Evolutionary conservation across 495 filamentous ascomycete genomes (phyloP).

Genomic region (Aspergillus nanangensis): DNA sequence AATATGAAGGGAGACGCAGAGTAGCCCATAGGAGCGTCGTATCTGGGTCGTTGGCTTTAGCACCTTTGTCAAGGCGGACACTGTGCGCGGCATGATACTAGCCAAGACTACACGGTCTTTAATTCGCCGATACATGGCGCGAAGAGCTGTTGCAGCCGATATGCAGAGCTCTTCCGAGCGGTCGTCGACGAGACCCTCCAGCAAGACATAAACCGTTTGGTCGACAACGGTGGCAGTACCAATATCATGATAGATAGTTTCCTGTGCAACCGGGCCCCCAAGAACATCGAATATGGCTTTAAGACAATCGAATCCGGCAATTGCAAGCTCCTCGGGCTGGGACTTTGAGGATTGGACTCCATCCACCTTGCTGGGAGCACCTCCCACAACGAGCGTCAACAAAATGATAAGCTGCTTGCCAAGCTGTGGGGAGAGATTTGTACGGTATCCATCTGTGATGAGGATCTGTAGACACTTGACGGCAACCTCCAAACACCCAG

Average conservation of each 20-base stretch:
- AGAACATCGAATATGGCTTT: conserved; percentile 44
- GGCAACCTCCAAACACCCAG: conserved; percentile 67
- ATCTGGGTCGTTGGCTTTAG: conserved; percentile 62
- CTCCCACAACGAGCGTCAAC: conserved; percentile 73
- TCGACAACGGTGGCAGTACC: conserved; percentile 66
- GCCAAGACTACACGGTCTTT: conserved; percentile 67
- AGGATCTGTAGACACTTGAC: conserved; percentile 70
- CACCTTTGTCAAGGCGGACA: conserved; percentile 74
- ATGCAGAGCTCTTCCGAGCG: conserved; percentile 59
- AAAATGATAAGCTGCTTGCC: conserved; percentile 82
- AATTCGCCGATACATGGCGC: conserved; percentile 57
- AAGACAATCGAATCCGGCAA: conserved; percentile 58
- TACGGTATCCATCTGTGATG: conserved; percentile 72
- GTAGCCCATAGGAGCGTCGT: conserved; percentile 59
- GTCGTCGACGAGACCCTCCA: conserved; percentile 64
- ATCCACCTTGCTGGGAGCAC: conserved; percentile 50
- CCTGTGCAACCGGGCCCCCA: conserved; percentile 39
- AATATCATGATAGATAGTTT: conserved; percentile 54
- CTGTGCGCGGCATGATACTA: conserved; percentile 82
- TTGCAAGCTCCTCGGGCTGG: conserved; percentile 63
- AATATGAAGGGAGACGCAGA: conserved; percentile 56
- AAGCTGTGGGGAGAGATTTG: conserved; percentile 59
- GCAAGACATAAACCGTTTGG: conserved; percentile 72
- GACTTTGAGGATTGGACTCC: conserved; percentile 27
- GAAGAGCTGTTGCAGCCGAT: conserved; percentile 60